Evolutionary conservation across 78 protist genomes (phyloP).

Genomic region (Polysphondylium violaceum): DNA sequence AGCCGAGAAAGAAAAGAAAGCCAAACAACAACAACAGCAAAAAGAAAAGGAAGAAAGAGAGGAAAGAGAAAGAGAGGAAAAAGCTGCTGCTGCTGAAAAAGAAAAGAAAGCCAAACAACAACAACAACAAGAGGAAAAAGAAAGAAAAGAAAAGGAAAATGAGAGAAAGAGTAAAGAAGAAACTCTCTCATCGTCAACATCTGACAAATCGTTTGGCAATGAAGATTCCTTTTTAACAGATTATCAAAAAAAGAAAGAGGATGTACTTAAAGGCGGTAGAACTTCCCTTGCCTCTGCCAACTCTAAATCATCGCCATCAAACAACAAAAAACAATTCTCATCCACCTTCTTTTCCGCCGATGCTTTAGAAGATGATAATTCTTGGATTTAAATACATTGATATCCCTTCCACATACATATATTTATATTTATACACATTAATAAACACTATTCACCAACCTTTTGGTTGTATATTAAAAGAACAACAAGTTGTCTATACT

Average conservation of each 20-base stretch:
- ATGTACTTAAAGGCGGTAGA: constrained; percentile 22
- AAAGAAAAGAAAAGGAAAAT: constrained; percentile 7
- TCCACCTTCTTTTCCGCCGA: constrained; percentile 27
- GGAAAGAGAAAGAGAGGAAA: constrained; percentile 7
- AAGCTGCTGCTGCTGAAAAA: not conserved
- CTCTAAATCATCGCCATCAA: not conserved
- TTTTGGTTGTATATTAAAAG: too few relatives aligned
- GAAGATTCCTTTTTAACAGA: constrained; percentile 35
- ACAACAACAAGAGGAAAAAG: constrained; percentile 22
- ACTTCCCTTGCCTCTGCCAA: not conserved
- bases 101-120: constrained; percentile 1
- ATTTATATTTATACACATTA: too few relatives aligned
- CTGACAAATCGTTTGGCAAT: not conserved
- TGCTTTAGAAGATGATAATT: too few relatives aligned
- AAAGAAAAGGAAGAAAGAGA: constrained; percentile 17
- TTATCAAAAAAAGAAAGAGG: constrained; percentile 66
- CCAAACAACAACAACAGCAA: not conserved
- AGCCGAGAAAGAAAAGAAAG: not conserved
- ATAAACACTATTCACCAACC: too few relatives aligned
- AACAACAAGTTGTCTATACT: too few relatives aligned
- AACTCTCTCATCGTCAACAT: not conserved
- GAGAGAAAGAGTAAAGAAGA: constrained; percentile 7
- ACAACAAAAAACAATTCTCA: constrained; percentile 2
- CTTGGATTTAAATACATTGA: too few relatives aligned
- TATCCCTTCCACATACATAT: too few relatives aligned